Percentiles rank a stretch among this genome's conserved stretches.
Evolutionary conservation across 2,329 filamentous ascomycete species (phyloP).

Genomic region (Botrytis fabae): DNA sequence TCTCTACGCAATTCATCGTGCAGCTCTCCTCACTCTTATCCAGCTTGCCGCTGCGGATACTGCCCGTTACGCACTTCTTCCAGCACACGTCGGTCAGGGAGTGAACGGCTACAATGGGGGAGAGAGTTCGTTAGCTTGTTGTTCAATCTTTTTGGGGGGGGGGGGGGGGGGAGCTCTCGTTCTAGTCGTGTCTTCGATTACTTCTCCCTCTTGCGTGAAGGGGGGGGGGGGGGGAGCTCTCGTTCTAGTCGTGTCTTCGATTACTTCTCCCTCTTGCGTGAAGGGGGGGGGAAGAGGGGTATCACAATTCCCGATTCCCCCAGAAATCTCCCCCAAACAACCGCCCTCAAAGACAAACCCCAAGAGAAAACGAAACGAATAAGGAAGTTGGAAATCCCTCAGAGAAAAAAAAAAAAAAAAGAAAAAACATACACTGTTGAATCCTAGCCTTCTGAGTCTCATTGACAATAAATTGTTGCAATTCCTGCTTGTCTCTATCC

Average conservation of each 20-base stretch:
- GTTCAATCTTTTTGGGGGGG: not conserved
- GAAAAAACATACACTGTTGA: conserved; percentile 47
- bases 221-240: not conserved
- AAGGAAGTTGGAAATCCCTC: too few relatives aligned
- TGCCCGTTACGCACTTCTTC: conserved; percentile 84
- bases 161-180: not conserved
- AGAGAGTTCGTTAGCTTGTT: conserved; percentile 42
- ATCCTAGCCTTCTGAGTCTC: conserved; percentile 81
- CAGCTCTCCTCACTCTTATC: conserved; percentile 79
- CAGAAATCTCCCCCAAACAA: not conserved
- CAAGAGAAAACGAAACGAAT: not conserved
- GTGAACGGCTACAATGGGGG: conserved; percentile 57
- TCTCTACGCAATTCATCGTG: conserved; percentile 87
- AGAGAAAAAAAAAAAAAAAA: conserved; percentile 12
- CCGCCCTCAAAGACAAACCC: not conserved
- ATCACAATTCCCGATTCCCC: not conserved
- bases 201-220: not conserved
- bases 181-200: not conserved
- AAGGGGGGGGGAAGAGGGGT: not conserved
- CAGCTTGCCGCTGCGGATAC: conserved; percentile 69
- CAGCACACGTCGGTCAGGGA: conserved; percentile 79
- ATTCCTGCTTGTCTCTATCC: conserved; percentile 80
- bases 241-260: not conserved
- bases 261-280: not conserved
- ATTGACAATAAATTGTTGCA: conserved; percentile 81